phyloP scores from a whole-genome alignment of 345 rosid species.

The Stellera chamaejasme region DNA sequence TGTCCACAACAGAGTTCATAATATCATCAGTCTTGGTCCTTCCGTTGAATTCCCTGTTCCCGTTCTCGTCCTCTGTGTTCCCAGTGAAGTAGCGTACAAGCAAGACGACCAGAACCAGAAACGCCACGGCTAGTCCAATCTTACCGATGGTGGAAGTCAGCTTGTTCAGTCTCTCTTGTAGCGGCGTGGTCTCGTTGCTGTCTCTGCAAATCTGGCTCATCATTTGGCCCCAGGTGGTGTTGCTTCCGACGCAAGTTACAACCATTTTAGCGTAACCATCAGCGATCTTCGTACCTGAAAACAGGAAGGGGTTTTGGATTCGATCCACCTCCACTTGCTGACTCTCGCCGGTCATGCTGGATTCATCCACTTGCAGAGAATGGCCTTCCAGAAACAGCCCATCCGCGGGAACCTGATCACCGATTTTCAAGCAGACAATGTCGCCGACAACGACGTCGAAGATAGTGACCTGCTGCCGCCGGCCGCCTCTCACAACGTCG shows the following conservation, averaged over 20 bases:
- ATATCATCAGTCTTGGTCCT: conserved; percentile 43
- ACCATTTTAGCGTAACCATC: conserved; percentile 55
- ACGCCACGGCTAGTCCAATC: conserved; percentile 53
- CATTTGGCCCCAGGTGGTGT: conserved; percentile 70
- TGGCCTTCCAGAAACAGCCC: conserved; percentile 46
- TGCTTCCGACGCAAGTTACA: conserved; percentile 65
- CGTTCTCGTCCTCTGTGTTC: conserved; percentile 41
- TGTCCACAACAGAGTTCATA: conserved; percentile 43
- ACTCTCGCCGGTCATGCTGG: conserved; percentile 65
- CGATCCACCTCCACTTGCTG: conserved; percentile 29
- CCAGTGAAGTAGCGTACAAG: conserved; percentile 70
- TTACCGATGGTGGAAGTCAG: conserved; percentile 59
- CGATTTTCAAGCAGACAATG: conserved; percentile 41
- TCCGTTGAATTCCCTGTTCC: conserved; percentile 33
- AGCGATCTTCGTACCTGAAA: conserved; percentile 50
- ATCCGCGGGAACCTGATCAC: conserved; percentile 67
- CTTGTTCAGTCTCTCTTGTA: conserved; percentile 57
- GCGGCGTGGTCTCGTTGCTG: conserved; percentile 47
- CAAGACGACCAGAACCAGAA: conserved; percentile 50
- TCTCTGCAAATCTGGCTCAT: conserved; percentile 50
- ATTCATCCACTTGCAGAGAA: conserved; percentile 48
- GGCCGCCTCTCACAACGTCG: conserved; percentile 40
- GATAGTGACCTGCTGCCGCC: conserved; percentile 36
- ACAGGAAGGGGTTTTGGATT: conserved; percentile 38
- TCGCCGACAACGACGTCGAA: conserved; percentile 68